Evolutionary conservation across 495 filamentous ascomycete species (phyloP).

Genomic region (Physcia stellaris): DNA sequence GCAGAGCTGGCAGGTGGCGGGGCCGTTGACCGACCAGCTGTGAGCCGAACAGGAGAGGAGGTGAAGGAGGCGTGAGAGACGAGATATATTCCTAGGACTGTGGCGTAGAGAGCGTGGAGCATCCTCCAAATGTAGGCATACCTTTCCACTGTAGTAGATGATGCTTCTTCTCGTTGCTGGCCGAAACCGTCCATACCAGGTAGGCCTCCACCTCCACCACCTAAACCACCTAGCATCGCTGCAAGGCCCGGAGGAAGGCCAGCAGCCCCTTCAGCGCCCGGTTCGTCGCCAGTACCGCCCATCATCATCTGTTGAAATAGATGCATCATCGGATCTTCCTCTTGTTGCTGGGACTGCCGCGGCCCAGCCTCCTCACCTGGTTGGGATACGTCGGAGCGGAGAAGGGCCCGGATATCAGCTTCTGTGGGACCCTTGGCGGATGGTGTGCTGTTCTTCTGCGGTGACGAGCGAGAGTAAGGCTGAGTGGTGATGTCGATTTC

Average conservation of each 20-base stretch:
- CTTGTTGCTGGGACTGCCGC: slow-evolving; percentile 21
- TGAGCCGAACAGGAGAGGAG: slow-evolving; percentile 35
- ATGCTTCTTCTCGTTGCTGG: slow-evolving; percentile 9
- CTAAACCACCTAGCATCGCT: slow-evolving; percentile 23
- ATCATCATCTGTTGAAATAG: slow-evolving; percentile 48
- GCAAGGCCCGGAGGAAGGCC: slow-evolving; percentile 24
- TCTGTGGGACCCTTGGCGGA: slow-evolving; percentile 5
- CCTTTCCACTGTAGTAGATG: slow-evolving; percentile 24
- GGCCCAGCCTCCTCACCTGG: slow-evolving; percentile 16
- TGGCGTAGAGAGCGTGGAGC: slow-evolving; percentile 59
- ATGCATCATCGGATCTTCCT: slow-evolving; percentile 46
- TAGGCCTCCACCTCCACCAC: slow-evolving; percentile 27
- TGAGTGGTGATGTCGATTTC: slow-evolving; percentile 62
- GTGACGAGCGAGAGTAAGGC: slow-evolving; percentile 23
- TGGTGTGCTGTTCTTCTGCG: too few species aligned
- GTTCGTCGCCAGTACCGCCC: slow-evolving; percentile 21
- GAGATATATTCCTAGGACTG: slow-evolving; percentile 60
- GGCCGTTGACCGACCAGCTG: slow-evolving; percentile 25
- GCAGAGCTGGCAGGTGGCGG: slow-evolving; percentile 11
- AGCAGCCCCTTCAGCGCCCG: slow-evolving; percentile 2
- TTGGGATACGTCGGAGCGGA: slow-evolving; percentile 24
- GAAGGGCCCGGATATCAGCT: slow-evolving; percentile 27
- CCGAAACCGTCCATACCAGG: slow-evolving; percentile 17
- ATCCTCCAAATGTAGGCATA: slow-evolving; percentile 54
- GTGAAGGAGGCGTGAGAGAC: slow-evolving; percentile 48